Conservation (phyloP, 2,329 filamentous ascomycete genomes). For the Neoscytalidium dimidiatum region DNA sequence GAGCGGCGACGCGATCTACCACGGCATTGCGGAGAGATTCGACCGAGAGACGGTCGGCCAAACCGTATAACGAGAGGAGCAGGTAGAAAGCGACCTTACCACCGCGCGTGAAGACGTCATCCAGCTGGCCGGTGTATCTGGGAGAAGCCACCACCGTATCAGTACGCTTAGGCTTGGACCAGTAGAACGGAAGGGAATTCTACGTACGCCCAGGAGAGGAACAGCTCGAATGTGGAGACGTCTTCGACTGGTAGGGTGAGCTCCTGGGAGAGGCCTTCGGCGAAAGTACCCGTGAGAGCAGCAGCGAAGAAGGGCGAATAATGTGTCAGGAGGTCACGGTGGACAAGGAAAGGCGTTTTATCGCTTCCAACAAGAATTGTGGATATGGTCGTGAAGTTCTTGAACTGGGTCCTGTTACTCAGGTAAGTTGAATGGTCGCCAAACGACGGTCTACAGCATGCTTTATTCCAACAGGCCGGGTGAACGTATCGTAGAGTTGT, state of each 20-base stretch:
- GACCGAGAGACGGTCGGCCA: constrained; percentile 50
- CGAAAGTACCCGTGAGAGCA: constrained; percentile 49
- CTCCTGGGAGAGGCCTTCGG: constrained; percentile 45
- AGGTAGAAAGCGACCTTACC: constrained; percentile 54
- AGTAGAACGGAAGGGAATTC: not conserved
- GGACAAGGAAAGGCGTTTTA: constrained; percentile 45
- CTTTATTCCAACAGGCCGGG: not conserved
- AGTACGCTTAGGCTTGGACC: not conserved
- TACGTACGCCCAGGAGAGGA: constrained; percentile 51
- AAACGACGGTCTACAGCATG: not conserved
- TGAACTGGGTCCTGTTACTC: constrained; percentile 39
- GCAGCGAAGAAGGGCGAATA: constrained; percentile 55
- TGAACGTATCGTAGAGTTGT: not conserved
- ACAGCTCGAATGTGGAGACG: constrained; percentile 51
- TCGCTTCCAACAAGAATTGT: constrained; percentile 43
- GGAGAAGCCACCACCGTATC: not conserved
- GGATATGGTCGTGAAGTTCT: constrained; percentile 41
- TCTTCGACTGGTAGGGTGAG: constrained; percentile 48
- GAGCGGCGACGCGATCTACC: constrained; percentile 44
- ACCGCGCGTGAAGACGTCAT: constrained; percentile 43
- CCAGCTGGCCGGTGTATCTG: constrained; percentile 41
- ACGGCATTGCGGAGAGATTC: constrained; percentile 49
- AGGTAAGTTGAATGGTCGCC: not conserved
- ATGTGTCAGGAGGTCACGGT: constrained; percentile 49
- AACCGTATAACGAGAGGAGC: constrained; percentile 49